Conservation (phyloP, 1,284 basidiomycete species). For the Papiliotrema nemorosa region DNA sequence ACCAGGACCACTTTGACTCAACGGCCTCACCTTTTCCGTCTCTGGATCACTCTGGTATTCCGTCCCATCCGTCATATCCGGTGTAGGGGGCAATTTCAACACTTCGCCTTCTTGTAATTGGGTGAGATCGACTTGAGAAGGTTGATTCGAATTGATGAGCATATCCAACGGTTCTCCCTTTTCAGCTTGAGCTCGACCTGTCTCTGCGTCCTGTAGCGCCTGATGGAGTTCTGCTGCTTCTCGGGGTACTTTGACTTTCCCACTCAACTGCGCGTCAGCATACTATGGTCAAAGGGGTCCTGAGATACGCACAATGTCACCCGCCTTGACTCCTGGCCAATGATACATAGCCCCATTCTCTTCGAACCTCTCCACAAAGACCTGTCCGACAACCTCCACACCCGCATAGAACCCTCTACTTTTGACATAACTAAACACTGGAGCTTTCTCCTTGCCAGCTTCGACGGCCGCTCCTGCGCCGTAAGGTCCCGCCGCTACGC, state of each 20-base stretch:
- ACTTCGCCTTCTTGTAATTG: constrained; percentile 48
- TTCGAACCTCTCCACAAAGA: constrained; percentile 49
- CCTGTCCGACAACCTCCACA: constrained; percentile 52
- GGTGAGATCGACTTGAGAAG: constrained; percentile 1
- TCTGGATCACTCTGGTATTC: constrained; percentile 44
- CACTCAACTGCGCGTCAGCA: constrained; percentile 36
- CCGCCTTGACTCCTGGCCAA: constrained; percentile 50
- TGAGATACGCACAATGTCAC: constrained; percentile 50
- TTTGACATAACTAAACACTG: constrained; percentile 50
- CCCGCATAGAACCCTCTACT: constrained; percentile 52
- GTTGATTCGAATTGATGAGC: constrained; percentile 19
- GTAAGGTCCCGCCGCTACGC: constrained; percentile 54
- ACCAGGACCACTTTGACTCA: neutral
- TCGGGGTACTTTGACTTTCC: constrained; percentile 50
- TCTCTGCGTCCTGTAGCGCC: constrained; percentile 54
- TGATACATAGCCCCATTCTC: constrained; percentile 49
- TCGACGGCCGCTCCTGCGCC: constrained; percentile 53
- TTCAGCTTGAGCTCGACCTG: constrained; percentile 51
- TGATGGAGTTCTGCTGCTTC: constrained; percentile 49
- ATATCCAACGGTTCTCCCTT: constrained; percentile 43
- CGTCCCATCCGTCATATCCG: constrained; percentile 41
- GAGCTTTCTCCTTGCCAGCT: constrained; percentile 49
- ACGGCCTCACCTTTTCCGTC: constrained; percentile 27
- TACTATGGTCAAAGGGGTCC: too few species aligned
- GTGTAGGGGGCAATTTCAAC: constrained; percentile 52